These are phyloP conservation scores for Cladosporium sp. DNA, from an alignment of 2,329 filamentous ascomycete genomes.

Conservation along the genomic window DNA sequence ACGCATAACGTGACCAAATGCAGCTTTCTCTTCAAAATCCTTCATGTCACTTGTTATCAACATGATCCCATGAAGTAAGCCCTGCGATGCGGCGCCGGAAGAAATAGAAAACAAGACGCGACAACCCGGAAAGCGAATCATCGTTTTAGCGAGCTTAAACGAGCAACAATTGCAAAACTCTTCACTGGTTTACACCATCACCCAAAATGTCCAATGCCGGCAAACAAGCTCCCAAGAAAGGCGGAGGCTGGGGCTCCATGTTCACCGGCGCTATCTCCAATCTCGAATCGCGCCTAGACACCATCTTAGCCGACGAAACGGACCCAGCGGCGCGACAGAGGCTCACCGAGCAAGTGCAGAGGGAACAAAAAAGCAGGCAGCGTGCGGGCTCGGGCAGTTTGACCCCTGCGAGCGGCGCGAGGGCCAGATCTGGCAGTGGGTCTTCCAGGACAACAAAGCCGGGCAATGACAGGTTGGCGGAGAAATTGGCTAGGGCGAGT, in stretches of 20 bases:
- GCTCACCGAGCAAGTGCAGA: conserved; percentile 34
- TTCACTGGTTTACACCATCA: not conserved
- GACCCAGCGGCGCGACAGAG: conserved; percentile 45
- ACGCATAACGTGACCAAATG: not conserved
- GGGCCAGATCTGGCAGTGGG: conserved; percentile 3
- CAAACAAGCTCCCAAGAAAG: conserved; percentile 6
- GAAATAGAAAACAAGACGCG: conserved; percentile 9
- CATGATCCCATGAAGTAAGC: conserved; percentile 9
- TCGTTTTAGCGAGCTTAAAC: not conserved
- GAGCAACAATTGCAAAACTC: not conserved
- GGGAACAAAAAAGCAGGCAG: conserved; percentile 14
- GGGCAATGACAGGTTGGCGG: conserved; percentile 79
- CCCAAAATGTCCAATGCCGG: conserved; percentile 7
- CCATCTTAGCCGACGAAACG: conserved; percentile 78
- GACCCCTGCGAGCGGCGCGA: conserved; percentile 2
- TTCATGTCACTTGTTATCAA: not conserved
- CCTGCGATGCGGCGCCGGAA: conserved; percentile 24
- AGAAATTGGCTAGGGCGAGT: conserved; percentile 82
- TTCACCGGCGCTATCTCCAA: conserved; percentile 88
- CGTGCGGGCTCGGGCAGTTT: conserved; percentile 22
- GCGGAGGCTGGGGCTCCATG: conserved; percentile 49
- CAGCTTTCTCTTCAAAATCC: not conserved
- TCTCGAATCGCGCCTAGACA: conserved; percentile 89
- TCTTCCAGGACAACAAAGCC: conserved; percentile 48
- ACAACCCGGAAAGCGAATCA: not conserved